These are phyloP conservation scores for Heritiera fomes DNA, from an alignment of 345 rosid species.

Conservation along the genomic window DNA sequence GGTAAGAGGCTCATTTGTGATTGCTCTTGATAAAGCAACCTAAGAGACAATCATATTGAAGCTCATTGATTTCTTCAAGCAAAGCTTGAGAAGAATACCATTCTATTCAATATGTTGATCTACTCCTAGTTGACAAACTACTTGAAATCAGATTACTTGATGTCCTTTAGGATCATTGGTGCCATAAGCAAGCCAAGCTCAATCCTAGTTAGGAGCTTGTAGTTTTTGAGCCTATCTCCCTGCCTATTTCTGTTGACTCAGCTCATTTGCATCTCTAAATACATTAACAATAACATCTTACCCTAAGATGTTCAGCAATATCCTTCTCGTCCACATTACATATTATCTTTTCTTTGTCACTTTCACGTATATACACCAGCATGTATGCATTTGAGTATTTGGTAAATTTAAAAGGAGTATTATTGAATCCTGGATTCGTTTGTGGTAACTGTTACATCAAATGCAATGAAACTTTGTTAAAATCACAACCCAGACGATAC, in stretches of 20 bases:
- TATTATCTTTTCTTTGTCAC: constrained; percentile 93
- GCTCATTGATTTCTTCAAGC: constrained; percentile 12
- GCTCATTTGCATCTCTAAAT: constrained; percentile 7
- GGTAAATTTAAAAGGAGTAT: constrained; percentile 84
- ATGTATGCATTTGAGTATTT: constrained; percentile 97
- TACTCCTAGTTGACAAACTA: constrained; percentile 15
- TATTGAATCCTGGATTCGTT: constrained; percentile 93
- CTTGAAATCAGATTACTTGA: not conserved
- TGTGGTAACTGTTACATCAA: constrained; percentile 71
- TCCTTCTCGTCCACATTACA: constrained; percentile 97
- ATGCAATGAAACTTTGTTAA: constrained; percentile 28
- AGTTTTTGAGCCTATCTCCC: not conserved
- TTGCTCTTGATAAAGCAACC: constrained; percentile 16
- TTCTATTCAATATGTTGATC: constrained; percentile 5
- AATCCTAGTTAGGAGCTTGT: constrained; percentile 10
- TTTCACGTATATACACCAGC: constrained; percentile 97
- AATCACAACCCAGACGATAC: constrained; percentile 16
- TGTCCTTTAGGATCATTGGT: not conserved
- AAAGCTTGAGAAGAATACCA: constrained; percentile 15
- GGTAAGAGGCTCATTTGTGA: constrained; percentile 2
- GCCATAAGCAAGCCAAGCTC: constrained; percentile 8
- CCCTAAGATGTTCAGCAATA: constrained; percentile 93
- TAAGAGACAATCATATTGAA: constrained; percentile 5
- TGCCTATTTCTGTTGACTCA: not conserved
- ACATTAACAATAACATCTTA: constrained; percentile 44